Conservation (phyloP, 139 green algal species). For the Picochlorum sp. region DNA sequence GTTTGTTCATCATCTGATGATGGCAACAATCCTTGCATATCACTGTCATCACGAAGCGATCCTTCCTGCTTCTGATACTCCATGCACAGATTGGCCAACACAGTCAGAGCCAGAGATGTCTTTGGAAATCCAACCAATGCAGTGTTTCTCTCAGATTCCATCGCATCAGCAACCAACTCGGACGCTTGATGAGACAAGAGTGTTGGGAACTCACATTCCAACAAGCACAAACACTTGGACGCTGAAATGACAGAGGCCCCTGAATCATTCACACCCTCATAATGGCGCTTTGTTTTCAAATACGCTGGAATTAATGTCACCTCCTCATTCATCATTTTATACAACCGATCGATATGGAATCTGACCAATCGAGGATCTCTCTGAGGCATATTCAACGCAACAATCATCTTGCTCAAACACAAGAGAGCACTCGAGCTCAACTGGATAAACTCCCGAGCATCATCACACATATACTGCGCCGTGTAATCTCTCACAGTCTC, state of each 20-base stretch:
- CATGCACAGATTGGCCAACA: slow-evolving; percentile 3
- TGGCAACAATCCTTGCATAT: too few relatives aligned
- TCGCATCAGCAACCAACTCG: neutral
- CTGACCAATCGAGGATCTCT: slow-evolving; percentile 7
- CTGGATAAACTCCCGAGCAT: neutral
- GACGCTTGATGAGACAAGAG: neutral
- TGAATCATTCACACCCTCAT: too few relatives aligned
- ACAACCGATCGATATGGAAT: slow-evolving; percentile 13
- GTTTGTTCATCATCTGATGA: neutral
- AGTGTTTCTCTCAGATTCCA: neutral
- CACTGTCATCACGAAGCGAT: neutral
- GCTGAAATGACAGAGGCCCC: neutral
- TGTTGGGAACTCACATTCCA: slow-evolving; percentile 11
- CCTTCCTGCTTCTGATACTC: slow-evolving; percentile 10
- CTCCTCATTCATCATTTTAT: neutral
- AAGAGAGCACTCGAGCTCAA: neutral
- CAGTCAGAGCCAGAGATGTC: neutral
- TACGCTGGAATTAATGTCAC: neutral
- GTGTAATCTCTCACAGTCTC: slow-evolving; percentile 5
- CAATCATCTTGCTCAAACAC: slow-evolving; percentile 5
- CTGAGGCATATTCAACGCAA: slow-evolving; percentile 3
- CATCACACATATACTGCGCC: neutral
- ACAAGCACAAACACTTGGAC: neutral
- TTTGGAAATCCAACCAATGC: slow-evolving; percentile 1
- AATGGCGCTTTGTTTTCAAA: too few relatives aligned